Evolutionary conservation across 148 eudicot genomes (phyloP), one percentile per base, ranked within the genome.

Genomic region (Rheum nobile): DNA sequence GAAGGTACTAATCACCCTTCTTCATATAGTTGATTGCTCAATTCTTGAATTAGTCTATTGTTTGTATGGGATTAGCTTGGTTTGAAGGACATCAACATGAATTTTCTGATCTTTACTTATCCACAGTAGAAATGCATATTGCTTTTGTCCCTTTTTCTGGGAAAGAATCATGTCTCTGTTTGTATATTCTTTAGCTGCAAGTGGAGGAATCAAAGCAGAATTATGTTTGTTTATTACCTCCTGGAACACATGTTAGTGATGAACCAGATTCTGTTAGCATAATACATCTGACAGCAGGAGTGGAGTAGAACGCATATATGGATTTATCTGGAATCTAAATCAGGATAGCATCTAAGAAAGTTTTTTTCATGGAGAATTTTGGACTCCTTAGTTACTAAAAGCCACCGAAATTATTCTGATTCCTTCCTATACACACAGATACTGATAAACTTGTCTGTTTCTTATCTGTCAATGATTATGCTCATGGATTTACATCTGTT

Each of bases 211-310:
- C 22, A 65, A 41, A 28, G 32, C 70, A 34, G 22, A 65, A 65
- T 32, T 16, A 65, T 65, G 41, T 31, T 65, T 31, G 70, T 65
- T 65, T 31, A 29, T 17, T 5, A 4, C 13, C 8, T 6, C 22
- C 70, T 31, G 39, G 39, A 65, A 32, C 41, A 34, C 41, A 32
- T 34, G 32, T 65, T 31, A 8, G 70, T 34, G 70, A 32, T 65
- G 70, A 65, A 65, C 70, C 70, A 31, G 70, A 34, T 65, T 32
- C 70, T 65, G 21, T 65, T 14, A 65, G 70, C 70, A 65, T 31
- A 65, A 65, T 65, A 32, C 21, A 34, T 31, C 41, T 65, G 41
- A 34, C 19, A 29, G 35, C 35, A 61, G 0, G 67, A 29, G 67
- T 61, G 37, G 67, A 61, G 35, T 29, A 61, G 35, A 54, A 22